Percentiles rank a stretch among this genome's conserved stretches.
These are phyloP conservation scores for Oryza australiensis DNA, from an alignment of 176 grass and related monocot species.

Conservation along the genomic window DNA sequence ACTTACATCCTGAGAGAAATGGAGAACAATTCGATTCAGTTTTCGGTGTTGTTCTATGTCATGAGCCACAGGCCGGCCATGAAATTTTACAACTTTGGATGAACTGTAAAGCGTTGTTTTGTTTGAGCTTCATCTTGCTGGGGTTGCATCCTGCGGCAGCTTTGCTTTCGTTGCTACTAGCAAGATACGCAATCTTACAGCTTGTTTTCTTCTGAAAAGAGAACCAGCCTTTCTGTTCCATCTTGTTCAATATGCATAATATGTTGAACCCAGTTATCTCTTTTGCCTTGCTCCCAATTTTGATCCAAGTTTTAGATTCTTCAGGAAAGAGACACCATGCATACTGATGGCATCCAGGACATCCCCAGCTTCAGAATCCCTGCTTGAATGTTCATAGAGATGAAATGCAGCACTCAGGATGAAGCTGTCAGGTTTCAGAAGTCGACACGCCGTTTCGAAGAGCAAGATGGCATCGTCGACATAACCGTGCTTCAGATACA, in stretches of 20 bases:
- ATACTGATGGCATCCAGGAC: slow-evolving; percentile 53
- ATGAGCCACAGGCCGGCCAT: too few relatives aligned
- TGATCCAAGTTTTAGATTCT: slow-evolving; percentile 60
- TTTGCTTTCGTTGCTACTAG: not conserved
- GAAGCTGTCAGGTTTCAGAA: slow-evolving; percentile 73
- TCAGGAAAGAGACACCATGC: slow-evolving; percentile 58
- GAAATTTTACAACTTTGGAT: too few relatives aligned
- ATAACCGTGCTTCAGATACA: slow-evolving; percentile 55
- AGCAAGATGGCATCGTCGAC: slow-evolving; percentile 62
- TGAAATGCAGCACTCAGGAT: slow-evolving; percentile 69
- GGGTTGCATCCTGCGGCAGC: too few relatives aligned
- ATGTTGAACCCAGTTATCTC: not conserved
- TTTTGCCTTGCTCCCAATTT: slow-evolving; percentile 31
- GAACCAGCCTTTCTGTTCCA: not conserved
- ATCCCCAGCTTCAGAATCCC: slow-evolving; percentile 49
- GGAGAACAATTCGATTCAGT: too few relatives aligned
- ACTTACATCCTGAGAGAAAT: too few relatives aligned
- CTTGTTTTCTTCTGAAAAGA: not conserved
- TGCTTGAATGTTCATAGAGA: slow-evolving; percentile 67
- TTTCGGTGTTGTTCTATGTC: too few relatives aligned
- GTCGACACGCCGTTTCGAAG: slow-evolving; percentile 44
- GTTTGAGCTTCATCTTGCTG: too few relatives aligned
- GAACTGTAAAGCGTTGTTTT: too few relatives aligned
- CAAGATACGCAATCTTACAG: not conserved
- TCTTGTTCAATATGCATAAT: not conserved